These are phyloP conservation scores for Papilionanthe hybrid DNA, from an alignment of 116 monocot genomes.

Conservation along the genomic window DNA sequence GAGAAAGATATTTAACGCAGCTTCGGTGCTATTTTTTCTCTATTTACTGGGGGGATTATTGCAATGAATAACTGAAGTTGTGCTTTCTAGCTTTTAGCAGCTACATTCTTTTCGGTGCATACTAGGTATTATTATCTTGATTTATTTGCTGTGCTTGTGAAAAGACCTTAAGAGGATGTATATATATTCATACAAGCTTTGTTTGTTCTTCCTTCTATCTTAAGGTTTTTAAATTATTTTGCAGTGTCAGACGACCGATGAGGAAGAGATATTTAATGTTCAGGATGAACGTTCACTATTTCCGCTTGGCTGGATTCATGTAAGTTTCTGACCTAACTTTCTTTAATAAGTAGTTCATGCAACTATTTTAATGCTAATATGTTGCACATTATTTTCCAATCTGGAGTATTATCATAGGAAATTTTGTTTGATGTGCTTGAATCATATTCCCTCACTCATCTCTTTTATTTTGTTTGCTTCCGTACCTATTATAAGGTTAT, in stretches of 20 bases:
- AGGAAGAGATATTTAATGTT: slow-evolving; percentile 96
- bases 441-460: background rate
- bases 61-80: background rate
- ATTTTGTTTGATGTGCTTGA: background rate
- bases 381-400: background rate
- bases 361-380: background rate
- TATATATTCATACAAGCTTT: background rate
- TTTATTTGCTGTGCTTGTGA: background rate
- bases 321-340: slow-evolving; percentile 42
- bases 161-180: background rate
- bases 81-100: background rate
- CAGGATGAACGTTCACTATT: slow-evolving; percentile 91
- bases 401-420: background rate
- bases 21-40: background rate
- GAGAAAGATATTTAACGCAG: background rate
- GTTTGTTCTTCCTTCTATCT: background rate
- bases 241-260: slow-evolving; percentile 96
- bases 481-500: background rate
- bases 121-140: background rate
- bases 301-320: slow-evolving; percentile 99
- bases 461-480: slow-evolving; percentile 1
- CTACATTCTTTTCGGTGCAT: background rate
- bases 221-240: slow-evolving; percentile 9
- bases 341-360: background rate
- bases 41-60: background rate